These are phyloP conservation scores for Termitomyces sp. DNA, from an alignment of 768 basidiomycete species.

Conservation along the genomic window DNA sequence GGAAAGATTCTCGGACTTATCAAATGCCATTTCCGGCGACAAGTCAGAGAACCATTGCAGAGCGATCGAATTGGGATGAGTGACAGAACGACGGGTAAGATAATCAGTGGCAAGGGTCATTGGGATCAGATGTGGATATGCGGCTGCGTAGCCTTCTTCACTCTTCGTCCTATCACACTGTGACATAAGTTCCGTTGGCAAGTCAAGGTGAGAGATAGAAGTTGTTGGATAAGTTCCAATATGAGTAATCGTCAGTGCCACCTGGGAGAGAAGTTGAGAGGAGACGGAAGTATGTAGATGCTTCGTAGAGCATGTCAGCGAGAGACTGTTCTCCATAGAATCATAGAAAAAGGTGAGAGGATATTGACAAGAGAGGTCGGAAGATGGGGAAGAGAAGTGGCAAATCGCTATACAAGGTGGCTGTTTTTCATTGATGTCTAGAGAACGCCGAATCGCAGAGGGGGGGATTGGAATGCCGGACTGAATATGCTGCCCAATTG, in stretches of 20 bases:
- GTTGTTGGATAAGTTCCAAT: constrained; percentile 10
- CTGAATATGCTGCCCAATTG: background rate
- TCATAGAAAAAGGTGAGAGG: constrained; percentile 13
- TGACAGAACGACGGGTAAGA: constrained; percentile 18
- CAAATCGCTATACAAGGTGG: constrained; percentile 23
- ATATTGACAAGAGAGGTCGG: background rate
- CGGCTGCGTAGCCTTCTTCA: constrained; percentile 16
- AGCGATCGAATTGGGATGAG: constrained; percentile 19
- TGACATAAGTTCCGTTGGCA: constrained; percentile 21
- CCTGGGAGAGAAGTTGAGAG: constrained; percentile 22
- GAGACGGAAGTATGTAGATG: constrained; percentile 15
- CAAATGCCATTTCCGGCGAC: constrained; percentile 13
- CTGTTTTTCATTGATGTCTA: constrained; percentile 21
- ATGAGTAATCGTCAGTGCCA: constrained; percentile 14
- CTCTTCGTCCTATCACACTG: constrained; percentile 16
- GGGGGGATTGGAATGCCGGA: constrained; percentile 7
- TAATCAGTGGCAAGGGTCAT: constrained; percentile 26
- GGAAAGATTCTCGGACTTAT: constrained; percentile 22
- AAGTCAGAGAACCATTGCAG: constrained; percentile 27
- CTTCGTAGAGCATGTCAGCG: constrained; percentile 10
- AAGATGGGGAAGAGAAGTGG: constrained; percentile 10
- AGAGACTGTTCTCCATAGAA: constrained; percentile 1
- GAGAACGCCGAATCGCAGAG: constrained; percentile 10
- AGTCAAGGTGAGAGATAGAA: constrained; percentile 9
- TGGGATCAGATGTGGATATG: constrained; percentile 18